Conservation (phyloP, 148 eudicot species). For the Cornus controversa region DNA sequence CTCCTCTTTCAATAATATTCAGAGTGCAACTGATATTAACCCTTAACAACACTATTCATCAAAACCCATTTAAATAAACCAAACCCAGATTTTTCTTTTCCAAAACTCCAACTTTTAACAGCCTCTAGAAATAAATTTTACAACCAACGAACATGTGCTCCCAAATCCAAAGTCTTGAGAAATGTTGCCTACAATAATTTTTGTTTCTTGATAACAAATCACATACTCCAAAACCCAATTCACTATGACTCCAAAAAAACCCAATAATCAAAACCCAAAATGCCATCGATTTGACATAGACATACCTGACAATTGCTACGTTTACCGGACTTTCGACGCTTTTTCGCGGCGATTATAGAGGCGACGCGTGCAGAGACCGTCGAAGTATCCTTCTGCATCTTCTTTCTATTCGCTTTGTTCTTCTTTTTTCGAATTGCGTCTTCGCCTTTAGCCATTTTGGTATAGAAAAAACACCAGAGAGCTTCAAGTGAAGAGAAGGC, state of each 20-base stretch:
- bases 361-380: slow-evolving; percentile 74
- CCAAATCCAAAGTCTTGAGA: not conserved
- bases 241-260: too few species aligned
- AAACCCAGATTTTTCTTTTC: not conserved
- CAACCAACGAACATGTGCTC: not conserved
- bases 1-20: not conserved
- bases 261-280: too few species aligned
- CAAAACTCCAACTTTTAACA: not conserved
- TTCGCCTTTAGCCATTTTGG: slow-evolving; percentile 69
- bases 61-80: not conserved
- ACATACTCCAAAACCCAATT: not conserved
- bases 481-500: not conserved
- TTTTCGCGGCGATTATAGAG: slow-evolving; percentile 52
- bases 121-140: not conserved
- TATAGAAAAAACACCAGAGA: not conserved
- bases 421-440: slow-evolving; percentile 48
- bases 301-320: slow-evolving; percentile 61
- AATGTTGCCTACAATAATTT: not conserved
- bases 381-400: slow-evolving; percentile 37
- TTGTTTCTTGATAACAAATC: not conserved
- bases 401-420: slow-evolving; percentile 55
- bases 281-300: not conserved
- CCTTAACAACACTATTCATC: not conserved
- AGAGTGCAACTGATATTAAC: not conserved
- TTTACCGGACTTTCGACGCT: slow-evolving; percentile 49